phyloP scores from a whole-genome alignment of 129 eudicot genomes.

The Centella asiatica region DNA sequence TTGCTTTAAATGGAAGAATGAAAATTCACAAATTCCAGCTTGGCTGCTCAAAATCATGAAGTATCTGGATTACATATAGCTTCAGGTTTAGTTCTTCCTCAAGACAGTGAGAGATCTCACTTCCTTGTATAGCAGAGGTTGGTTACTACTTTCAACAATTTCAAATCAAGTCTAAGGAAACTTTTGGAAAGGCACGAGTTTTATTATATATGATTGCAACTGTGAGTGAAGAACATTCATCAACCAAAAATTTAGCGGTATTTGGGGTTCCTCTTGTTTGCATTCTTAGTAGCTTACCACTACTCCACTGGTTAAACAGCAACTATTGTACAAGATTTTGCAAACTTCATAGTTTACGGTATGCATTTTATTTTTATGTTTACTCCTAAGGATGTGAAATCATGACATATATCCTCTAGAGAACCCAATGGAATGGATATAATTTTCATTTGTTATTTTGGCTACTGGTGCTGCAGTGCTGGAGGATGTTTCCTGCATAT shows the following conservation, averaged over 20 bases:
- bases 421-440: too few species aligned
- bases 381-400: too few species aligned
- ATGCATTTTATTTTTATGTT: too few species aligned
- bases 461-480: too few species aligned
- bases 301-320: background rate
- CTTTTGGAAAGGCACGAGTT: too few species aligned
- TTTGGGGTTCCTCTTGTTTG: background rate
- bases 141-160: background rate
- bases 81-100: background rate
- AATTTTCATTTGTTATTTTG: too few species aligned
- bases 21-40: constrained; percentile 53
- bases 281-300: background rate
- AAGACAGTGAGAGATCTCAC: background rate
- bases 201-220: background rate
- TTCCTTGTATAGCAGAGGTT: background rate
- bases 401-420: too few species aligned
- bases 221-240: background rate
- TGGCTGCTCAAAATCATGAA: constrained; percentile 55
- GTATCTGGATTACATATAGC: background rate
- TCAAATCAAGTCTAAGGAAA: background rate
- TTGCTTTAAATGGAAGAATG: constrained; percentile 79
- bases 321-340: background rate
- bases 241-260: background rate
- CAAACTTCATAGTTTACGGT: background rate
- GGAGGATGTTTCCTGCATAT: too few species aligned